Percentiles rank a stretch among this genome's conserved stretches.
phyloP scores from a whole-genome alignment of 2,329 filamentous ascomycete species.

The Botrytis byssoidea region DNA sequence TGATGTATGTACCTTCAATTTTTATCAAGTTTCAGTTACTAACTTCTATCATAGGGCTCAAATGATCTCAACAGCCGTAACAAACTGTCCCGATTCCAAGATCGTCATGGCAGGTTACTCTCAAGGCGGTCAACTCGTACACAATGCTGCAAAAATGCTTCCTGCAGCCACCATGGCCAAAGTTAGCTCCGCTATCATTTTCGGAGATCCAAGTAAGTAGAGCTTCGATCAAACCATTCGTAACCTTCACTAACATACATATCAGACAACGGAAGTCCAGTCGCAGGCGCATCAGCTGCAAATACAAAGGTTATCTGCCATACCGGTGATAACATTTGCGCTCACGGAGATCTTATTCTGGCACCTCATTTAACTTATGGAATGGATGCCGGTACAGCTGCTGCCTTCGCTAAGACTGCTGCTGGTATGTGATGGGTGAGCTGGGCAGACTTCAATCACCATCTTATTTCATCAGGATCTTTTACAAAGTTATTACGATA shows the following conservation, averaged over 20 bases:
- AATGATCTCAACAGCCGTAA: slow-evolving; percentile 26
- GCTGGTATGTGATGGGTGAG: neutral
- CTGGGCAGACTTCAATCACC: neutral
- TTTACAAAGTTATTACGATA: no score
- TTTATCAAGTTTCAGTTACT: neutral
- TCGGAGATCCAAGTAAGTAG: slow-evolving; percentile 32
- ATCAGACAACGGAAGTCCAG: slow-evolving; percentile 28
- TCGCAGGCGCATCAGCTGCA: slow-evolving; percentile 24
- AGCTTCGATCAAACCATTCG: neutral
- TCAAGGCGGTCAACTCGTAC: slow-evolving; percentile 35
- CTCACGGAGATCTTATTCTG: slow-evolving; percentile 25
- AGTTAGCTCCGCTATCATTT: slow-evolving; percentile 30
- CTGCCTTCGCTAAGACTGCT: slow-evolving; percentile 27
- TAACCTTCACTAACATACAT: neutral
- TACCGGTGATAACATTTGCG: slow-evolving; percentile 31
- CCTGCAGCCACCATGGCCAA: slow-evolving; percentile 25
- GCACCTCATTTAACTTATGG: slow-evolving; percentile 32
- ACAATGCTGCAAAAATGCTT: slow-evolving; percentile 27
- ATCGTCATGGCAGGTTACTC: slow-evolving; percentile 34
- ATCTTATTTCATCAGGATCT: neutral
- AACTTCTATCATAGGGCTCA: slow-evolving; percentile 21
- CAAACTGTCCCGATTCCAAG: slow-evolving; percentile 27
- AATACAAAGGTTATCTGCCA: slow-evolving; percentile 32
- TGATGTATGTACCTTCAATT: slow-evolving; percentile 39
- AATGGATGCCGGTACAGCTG: slow-evolving; percentile 30